A percentile compares a stretch with the other conserved stretches of the same genome.
phyloP scores from a whole-genome alignment of 495 filamentous ascomycete genomes.

The Hypoxylon fragiforme region DNA sequence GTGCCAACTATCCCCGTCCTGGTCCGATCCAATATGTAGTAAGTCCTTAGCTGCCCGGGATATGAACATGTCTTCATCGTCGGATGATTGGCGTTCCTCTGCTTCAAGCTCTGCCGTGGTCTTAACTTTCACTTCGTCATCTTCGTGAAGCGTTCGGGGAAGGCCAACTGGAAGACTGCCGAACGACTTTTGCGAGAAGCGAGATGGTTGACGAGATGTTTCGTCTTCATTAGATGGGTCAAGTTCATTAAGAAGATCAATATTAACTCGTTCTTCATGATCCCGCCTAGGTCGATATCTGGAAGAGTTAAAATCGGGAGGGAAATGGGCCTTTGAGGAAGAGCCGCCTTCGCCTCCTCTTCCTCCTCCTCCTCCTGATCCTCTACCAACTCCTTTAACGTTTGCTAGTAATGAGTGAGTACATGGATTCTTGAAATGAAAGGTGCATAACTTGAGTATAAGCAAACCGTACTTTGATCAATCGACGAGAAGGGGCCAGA shows the following conservation, averaged over 20 bases:
- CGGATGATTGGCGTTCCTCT: slow-evolving; percentile 40
- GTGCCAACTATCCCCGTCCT: slow-evolving; percentile 41
- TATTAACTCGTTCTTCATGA: slow-evolving; percentile 44
- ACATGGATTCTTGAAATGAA: neutral
- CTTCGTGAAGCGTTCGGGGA: slow-evolving; percentile 55
- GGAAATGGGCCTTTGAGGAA: slow-evolving; percentile 12
- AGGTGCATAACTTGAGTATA: neutral
- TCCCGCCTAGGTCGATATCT: slow-evolving; percentile 35
- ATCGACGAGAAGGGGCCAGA: slow-evolving; percentile 46
- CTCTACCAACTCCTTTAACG: slow-evolving; percentile 39
- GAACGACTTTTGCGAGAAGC: slow-evolving; percentile 35
- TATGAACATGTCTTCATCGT: slow-evolving; percentile 52
- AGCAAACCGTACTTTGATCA: slow-evolving; percentile 35
- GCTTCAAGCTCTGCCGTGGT: slow-evolving; percentile 56
- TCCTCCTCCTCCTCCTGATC: slow-evolving; percentile 39
- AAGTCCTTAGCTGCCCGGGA: slow-evolving; percentile 32
- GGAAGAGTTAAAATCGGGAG: slow-evolving; percentile 9
- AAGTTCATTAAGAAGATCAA: slow-evolving; percentile 44
- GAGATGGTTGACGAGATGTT: slow-evolving; percentile 22
- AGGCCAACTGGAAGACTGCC: slow-evolving; percentile 55
- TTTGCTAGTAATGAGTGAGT: slow-evolving; percentile 28
- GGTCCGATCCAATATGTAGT: slow-evolving; percentile 39
- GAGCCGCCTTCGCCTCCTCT: slow-evolving; percentile 37
- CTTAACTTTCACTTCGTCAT: slow-evolving; percentile 54
- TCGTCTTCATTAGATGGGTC: slow-evolving; percentile 37